Base-by-base conservation (phyloP, 768 basidiomycete species). In the Glaciozyma antarctica region DNA sequence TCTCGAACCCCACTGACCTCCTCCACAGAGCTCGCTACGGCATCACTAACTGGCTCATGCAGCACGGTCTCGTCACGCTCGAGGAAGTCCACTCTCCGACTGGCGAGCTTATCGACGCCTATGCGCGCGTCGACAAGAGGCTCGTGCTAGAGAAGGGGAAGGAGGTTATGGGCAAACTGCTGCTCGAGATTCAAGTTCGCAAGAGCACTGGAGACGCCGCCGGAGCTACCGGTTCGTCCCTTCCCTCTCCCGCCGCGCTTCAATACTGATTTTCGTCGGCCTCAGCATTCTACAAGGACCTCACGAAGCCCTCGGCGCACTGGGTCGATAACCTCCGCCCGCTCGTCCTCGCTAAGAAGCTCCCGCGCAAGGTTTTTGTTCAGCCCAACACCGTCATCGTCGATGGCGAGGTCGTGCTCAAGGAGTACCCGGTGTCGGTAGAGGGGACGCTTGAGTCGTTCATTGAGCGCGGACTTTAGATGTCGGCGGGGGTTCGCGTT, bases 361-460 rank as follows among this genome's bases (percentile, higher is more conserved):
- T 90, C 85, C 86, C 90, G 22, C 84, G 90, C 64, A 91, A 89
- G 76, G 81, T 89, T 22, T 87, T 91, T 76, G 85, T 88, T 5
- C 90, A 78, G 76, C 87, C 88, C 4, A 90, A 87, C 72, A 88
- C 88, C 19, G 78, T 85, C 70, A 70, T 90, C 22, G 24, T 53
- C 56, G 78, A 84, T 68, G 85, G 79, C 32, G 83, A 88, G 71
- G 87, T 88, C 32, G 78, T 84, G 60, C 77, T 93, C 65, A 88
- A 84, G 75, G 88, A 91, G 72, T 65, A 65, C 74, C 83, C 87
- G 13, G 77, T 87, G 62, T 88, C 85, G 0, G 73, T 82, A 2
- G 84, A 81, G 26, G 90, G 90, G 41, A 80, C 85, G 43, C 88
- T 93, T 60, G 82, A 89, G 77, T 88, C 87, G 71, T 87, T 86